These are phyloP conservation scores for Penicillium roqueforti DNA, from an alignment of 495 filamentous ascomycete genomes.

Conservation along the genomic window DNA sequence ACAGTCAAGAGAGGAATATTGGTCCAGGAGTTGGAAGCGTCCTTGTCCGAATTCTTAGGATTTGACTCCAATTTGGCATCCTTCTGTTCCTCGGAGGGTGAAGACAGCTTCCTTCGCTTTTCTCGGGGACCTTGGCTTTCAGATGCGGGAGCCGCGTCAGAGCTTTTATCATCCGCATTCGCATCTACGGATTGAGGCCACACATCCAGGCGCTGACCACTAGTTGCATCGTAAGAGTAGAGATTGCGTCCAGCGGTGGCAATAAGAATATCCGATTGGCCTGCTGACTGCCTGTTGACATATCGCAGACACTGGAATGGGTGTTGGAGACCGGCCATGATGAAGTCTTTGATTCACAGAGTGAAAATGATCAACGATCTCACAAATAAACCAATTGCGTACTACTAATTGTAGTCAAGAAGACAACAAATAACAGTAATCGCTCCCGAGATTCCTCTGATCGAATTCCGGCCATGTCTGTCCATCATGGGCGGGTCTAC, in stretches of 20 bases:
- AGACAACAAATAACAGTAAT: not conserved
- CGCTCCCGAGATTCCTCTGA: constrained; percentile 2
- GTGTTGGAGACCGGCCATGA: constrained; percentile 39
- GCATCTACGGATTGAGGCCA: constrained; percentile 46
- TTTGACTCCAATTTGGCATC: constrained; percentile 18
- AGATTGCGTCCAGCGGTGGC: constrained; percentile 54
- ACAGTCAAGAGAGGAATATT: constrained; percentile 58
- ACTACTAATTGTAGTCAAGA: not conserved
- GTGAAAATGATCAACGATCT: not conserved
- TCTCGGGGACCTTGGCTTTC: constrained; percentile 41
- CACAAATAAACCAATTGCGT: not conserved
- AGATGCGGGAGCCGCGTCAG: constrained; percentile 21
- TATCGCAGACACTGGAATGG: constrained; percentile 53
- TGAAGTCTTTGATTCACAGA: constrained; percentile 14
- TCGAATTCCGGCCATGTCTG: constrained; percentile 13
- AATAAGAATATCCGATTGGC: constrained; percentile 41
- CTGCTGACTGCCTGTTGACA: constrained; percentile 30
- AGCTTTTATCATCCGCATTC: constrained; percentile 12
- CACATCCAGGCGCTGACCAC: constrained; percentile 41
- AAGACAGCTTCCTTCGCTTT: constrained; percentile 50
- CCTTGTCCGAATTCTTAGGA: constrained; percentile 6
- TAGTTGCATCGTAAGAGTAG: constrained; percentile 44
- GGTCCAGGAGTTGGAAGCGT: constrained; percentile 24
- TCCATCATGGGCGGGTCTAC: constrained; percentile 6
- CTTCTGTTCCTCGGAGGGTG: constrained; percentile 17